Conservation (phyloP, 2,329 filamentous ascomycete genomes). For the Cordyceps javanica region DNA sequence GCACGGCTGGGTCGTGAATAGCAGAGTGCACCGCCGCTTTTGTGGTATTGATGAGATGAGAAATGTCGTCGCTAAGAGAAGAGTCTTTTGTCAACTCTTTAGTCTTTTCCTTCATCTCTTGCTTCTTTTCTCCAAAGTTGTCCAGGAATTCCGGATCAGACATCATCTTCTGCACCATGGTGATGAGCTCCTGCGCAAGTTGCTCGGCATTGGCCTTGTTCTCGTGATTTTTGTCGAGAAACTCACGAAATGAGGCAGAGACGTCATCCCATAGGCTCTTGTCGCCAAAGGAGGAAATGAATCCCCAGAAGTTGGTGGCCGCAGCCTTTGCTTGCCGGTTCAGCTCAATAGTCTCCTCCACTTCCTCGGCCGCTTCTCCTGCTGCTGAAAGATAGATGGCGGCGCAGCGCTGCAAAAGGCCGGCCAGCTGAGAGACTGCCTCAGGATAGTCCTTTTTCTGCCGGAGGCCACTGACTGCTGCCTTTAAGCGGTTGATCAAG, state of each 20-base stretch:
- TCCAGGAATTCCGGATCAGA: constrained; percentile 84
- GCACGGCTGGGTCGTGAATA: constrained; percentile 64
- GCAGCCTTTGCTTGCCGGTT: constrained; percentile 73
- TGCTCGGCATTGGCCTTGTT: constrained; percentile 79
- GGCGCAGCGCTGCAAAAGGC: constrained; percentile 73
- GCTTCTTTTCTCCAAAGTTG: constrained; percentile 53
- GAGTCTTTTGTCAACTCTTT: constrained; percentile 63
- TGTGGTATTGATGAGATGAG: constrained; percentile 62
- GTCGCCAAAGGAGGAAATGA: constrained; percentile 76
- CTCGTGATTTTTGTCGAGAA: constrained; percentile 62
- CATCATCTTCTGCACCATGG: constrained; percentile 71
- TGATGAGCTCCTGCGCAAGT: constrained; percentile 65
- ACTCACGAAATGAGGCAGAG: constrained; percentile 59
- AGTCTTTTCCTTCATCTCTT: constrained; percentile 45
- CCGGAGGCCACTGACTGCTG: constrained; percentile 66
- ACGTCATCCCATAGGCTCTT: constrained; percentile 68
- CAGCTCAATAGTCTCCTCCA: constrained; percentile 63
- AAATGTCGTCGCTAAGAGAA: constrained; percentile 64
- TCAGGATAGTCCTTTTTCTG: constrained; percentile 76
- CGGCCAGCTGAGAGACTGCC: constrained; percentile 72
- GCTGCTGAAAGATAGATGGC: constrained; percentile 68
- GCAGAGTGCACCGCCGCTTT: constrained; percentile 64
- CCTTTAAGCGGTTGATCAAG: constrained; percentile 68
- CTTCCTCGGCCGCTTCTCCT: constrained; percentile 58
- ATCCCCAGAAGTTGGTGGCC: constrained; percentile 70